Conservation (phyloP, 2,329 filamentous ascomycete genomes). For the Rhynchosporium secalis region DNA sequence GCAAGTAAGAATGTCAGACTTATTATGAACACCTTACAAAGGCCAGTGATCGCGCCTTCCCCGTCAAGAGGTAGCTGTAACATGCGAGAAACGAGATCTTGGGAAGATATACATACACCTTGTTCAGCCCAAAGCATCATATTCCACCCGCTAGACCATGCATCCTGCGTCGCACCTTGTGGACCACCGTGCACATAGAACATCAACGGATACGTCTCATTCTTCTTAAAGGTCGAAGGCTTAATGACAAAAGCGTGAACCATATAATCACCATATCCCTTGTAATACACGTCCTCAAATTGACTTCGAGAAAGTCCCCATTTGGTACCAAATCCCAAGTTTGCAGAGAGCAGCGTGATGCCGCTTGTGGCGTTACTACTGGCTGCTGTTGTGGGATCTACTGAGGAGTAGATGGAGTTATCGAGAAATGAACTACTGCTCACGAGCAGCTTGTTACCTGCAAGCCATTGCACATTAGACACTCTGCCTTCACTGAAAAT, state of each 20-base stretch:
- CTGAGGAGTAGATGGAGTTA: slow-evolving; percentile 65
- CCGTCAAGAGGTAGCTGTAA: too few species aligned
- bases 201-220: slow-evolving; percentile 26
- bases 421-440: slow-evolving; percentile 66
- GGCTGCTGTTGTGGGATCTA: slow-evolving; percentile 28
- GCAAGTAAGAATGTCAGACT: too few species aligned
- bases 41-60: too few species aligned
- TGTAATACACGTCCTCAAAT: slow-evolving; percentile 33
- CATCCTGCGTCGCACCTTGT: slow-evolving; percentile 72
- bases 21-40: too few species aligned
- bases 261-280: slow-evolving; percentile 30
- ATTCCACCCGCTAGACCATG: slow-evolving; percentile 83
- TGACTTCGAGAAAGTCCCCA: slow-evolving; percentile 28
- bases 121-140: slow-evolving; percentile 81
- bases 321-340: slow-evolving; percentile 25
- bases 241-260: slow-evolving; percentile 32
- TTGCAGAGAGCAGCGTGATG: slow-evolving; percentile 27
- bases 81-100: too few species aligned
- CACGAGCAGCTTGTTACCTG: slow-evolving; percentile 51
- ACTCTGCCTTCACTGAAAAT: slow-evolving; percentile 23
- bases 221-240: slow-evolving; percentile 20
- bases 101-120: slow-evolving; percentile 44
- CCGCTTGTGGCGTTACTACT: slow-evolving; percentile 27
- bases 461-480: slow-evolving; percentile 18
- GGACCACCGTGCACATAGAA: slow-evolving; percentile 70